These are phyloP conservation scores for Xylaria sp. DNA, from an alignment of 2,329 filamentous ascomycete genomes.

Conservation along the genomic window DNA sequence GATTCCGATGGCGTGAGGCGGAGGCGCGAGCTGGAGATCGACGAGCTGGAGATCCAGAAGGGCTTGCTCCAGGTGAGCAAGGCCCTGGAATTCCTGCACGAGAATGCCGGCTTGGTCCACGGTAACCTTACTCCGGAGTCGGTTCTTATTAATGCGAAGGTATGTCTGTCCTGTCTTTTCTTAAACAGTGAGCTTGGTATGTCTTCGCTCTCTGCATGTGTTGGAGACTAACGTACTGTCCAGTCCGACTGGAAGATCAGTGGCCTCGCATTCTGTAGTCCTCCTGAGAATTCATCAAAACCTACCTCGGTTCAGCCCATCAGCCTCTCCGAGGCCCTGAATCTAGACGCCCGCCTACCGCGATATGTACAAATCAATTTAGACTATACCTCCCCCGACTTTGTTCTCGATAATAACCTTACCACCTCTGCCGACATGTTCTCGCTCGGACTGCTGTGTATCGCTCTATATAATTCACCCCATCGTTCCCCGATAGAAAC, in stretches of 20 bases:
- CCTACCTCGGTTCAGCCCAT: conserved; percentile 81
- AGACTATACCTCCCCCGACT: conserved; percentile 94
- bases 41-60: conserved; percentile 98
- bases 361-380: conserved; percentile 86
- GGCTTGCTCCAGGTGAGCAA: conserved; percentile 92
- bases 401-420: conserved; percentile 89
- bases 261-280: conserved; percentile 88
- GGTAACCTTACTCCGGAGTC: conserved; percentile 94
- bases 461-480: conserved; percentile 94
- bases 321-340: conserved; percentile 82
- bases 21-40: conserved; percentile 87
- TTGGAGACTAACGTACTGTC: conserved; percentile 45
- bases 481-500: conserved; percentile 87
- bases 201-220: background rate
- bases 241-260: conserved; percentile 98
- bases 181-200: no score
- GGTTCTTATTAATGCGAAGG: conserved; percentile 93
- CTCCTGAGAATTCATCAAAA: conserved; percentile 78
- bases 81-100: conserved; percentile 92
- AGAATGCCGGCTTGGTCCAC: conserved; percentile 93
- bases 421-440: conserved; percentile 91
- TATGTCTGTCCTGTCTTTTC: conserved; percentile 53
- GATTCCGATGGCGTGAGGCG: conserved; percentile 77
- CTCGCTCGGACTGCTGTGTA: conserved; percentile 86
- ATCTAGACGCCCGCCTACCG: conserved; percentile 86